A percentile compares a stretch with the other conserved stretches of the same genome.
These are phyloP conservation scores for Ustilago shanxiensis DNA, from an alignment of 1,284 basidiomycete genomes.

Conservation along the genomic window DNA sequence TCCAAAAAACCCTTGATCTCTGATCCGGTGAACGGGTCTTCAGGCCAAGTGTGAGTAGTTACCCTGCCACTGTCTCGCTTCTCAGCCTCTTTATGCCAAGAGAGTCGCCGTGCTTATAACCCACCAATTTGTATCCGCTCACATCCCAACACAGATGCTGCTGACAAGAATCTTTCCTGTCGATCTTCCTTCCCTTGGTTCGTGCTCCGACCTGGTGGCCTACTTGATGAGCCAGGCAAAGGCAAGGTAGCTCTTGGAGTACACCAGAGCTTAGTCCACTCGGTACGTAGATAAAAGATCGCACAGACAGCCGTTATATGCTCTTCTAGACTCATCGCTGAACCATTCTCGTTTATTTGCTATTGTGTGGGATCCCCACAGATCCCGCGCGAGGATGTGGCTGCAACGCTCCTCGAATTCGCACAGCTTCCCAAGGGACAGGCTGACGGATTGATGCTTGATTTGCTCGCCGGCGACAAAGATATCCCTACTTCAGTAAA, in stretches of 20 bases:
- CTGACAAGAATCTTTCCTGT: slow-evolving; percentile 77
- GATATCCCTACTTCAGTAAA: slow-evolving; percentile 74
- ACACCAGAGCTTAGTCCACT: slow-evolving; percentile 39
- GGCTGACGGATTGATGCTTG: slow-evolving; percentile 75
- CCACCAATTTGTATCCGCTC: neutral
- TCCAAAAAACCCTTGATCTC: too few relatives aligned
- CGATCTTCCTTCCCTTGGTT: slow-evolving; percentile 78
- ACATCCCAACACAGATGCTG: slow-evolving; percentile 72
- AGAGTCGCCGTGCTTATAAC: neutral
- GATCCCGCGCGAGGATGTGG: slow-evolving; percentile 76
- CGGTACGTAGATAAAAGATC: slow-evolving; percentile 14
- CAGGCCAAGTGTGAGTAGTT: slow-evolving; percentile 19
- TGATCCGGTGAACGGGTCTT: too few relatives aligned
- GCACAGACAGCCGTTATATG: neutral
- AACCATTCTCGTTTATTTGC: neutral
- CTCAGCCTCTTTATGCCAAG: neutral
- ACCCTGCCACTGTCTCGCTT: neutral
- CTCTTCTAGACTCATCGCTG: neutral
- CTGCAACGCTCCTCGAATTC: slow-evolving; percentile 74
- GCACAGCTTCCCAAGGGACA: slow-evolving; percentile 75
- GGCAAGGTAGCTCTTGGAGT: slow-evolving; percentile 52
- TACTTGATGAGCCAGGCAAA: slow-evolving; percentile 73
- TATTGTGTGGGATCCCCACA: neutral
- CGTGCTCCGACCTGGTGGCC: slow-evolving; percentile 78
- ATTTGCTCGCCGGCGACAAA: slow-evolving; percentile 76